Percentiles rank a stretch among this genome's conserved stretches.
Evolutionary conservation across 1,139 yeast species (phyloP).

Genomic region (Eremothecium coryli): DNA sequence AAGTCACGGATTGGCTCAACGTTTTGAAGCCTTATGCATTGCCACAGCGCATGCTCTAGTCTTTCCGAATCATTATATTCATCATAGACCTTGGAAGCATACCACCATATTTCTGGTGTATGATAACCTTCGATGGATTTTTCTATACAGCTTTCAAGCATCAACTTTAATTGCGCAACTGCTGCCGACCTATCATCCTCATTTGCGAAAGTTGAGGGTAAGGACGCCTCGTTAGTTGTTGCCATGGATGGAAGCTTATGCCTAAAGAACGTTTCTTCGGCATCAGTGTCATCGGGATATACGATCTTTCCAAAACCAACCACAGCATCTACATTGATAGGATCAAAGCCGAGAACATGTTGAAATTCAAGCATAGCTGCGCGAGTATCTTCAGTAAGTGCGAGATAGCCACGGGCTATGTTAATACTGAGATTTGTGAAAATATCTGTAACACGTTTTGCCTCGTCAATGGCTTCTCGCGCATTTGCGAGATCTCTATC

Average conservation of each 20-base stretch:
- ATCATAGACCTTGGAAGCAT: constrained; percentile 58
- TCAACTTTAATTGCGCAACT: constrained; percentile 50
- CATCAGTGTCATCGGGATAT: constrained; percentile 27
- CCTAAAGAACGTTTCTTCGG: constrained; percentile 11
- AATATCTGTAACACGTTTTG: constrained; percentile 36
- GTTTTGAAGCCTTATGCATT: constrained; percentile 60
- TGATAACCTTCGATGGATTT: constrained; percentile 42
- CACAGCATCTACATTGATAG: constrained; percentile 47
- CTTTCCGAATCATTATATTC: constrained; percentile 46
- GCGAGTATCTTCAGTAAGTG: constrained; percentile 28
- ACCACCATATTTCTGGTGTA: constrained; percentile 66
- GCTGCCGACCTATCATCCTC: constrained; percentile 56
- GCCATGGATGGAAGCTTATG: constrained; percentile 4
- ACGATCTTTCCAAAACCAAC: constrained; percentile 58
- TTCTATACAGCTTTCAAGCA: constrained; percentile 52
- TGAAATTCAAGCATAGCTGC: constrained; percentile 61
- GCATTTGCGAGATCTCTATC: constrained; percentile 51
- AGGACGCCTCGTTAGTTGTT: background rate
- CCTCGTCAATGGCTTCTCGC: constrained; percentile 65
- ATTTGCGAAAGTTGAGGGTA: constrained; percentile 29
- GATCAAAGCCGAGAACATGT: constrained; percentile 48
- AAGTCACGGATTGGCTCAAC: constrained; percentile 50
- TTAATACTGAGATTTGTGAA: constrained; percentile 38
- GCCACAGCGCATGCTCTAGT: constrained; percentile 51
- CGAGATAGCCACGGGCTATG: constrained; percentile 46